These are phyloP conservation scores for Botryotinia globosa DNA, from an alignment of 2,329 filamentous ascomycete genomes.

Conservation along the genomic window DNA sequence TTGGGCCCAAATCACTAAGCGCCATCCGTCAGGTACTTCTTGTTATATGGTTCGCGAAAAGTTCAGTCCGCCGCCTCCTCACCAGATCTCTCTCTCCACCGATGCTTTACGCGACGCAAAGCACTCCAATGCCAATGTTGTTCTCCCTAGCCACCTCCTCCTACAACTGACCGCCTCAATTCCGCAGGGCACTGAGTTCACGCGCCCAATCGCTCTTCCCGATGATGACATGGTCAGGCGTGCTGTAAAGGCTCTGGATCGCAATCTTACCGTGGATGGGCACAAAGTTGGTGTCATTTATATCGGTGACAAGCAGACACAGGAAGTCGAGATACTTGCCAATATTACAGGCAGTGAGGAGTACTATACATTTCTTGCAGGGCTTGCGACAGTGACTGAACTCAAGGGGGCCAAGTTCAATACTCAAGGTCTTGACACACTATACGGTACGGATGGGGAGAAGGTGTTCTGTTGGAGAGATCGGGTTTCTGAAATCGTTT, in stretches of 20 bases:
- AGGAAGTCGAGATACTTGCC: conserved; percentile 79
- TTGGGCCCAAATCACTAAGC: conserved; percentile 68
- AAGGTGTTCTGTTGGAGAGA: conserved; percentile 94
- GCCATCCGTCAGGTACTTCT: conserved; percentile 67
- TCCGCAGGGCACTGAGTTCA: conserved; percentile 54
- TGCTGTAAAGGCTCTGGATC: conserved; percentile 78
- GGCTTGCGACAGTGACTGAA: conserved; percentile 76
- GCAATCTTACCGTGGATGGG: conserved; percentile 84
- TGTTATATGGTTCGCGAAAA: conserved; percentile 53
- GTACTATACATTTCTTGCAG: conserved; percentile 80
- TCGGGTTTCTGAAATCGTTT: conserved; percentile 90
- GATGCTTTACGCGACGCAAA: conserved; percentile 52
- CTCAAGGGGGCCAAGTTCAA: conserved; percentile 86
- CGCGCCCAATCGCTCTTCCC: conserved; percentile 74
- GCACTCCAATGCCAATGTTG: conserved; percentile 53
- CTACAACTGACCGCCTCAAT: conserved; percentile 65
- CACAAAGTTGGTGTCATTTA: conserved; percentile 96
- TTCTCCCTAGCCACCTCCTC: conserved; percentile 71
- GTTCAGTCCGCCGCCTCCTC: conserved; percentile 56
- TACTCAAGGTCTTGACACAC: conserved; percentile 82
- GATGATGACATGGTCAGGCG: conserved; percentile 53
- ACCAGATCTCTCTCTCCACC: conserved; percentile 50
- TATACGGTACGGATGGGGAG: conserved; percentile 75
- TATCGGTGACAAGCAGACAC: conserved; percentile 79
- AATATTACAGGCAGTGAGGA: conserved; percentile 85